These are phyloP conservation scores for Fusarium buharicum DNA, from an alignment of 2,329 filamentous ascomycete genomes.

Conservation along the genomic window DNA sequence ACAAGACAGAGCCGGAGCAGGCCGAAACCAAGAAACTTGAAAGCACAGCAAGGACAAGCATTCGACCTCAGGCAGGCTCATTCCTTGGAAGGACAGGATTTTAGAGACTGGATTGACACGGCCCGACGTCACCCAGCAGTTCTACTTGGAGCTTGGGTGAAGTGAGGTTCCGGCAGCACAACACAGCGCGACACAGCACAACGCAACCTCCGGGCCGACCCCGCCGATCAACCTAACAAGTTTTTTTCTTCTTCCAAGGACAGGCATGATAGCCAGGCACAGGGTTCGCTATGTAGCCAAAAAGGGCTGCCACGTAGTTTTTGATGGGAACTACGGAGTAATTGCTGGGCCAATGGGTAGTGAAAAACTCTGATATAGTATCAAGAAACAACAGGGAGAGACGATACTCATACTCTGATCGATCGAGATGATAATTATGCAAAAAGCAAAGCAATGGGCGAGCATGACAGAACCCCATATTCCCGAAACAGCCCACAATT, in stretches of 20 bases:
- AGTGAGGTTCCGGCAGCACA: constrained; percentile 22
- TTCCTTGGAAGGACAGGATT: background rate
- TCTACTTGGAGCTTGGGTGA: constrained; percentile 2
- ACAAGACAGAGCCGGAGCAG: constrained; percentile 21
- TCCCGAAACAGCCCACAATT: constrained; percentile 35
- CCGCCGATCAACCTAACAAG: constrained; percentile 29
- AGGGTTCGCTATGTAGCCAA: constrained; percentile 5
- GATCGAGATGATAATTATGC: constrained; percentile 22
- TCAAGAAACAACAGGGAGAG: constrained; percentile 3
- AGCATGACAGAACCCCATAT: constrained; percentile 35
- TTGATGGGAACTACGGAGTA: background rate
- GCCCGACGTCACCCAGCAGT: constrained; percentile 32
- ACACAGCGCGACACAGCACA: constrained; percentile 1
- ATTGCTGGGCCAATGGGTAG: too few relatives aligned
- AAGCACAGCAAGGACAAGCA: constrained; percentile 10
- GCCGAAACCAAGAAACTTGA: constrained; percentile 15
- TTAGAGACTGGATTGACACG: background rate
- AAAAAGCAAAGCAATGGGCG: constrained; percentile 7
- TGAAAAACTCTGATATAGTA: background rate
- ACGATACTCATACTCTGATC: constrained; percentile 5
- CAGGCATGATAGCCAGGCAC: constrained; percentile 22
- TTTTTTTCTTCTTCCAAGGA: constrained; percentile 17
- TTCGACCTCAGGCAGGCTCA: too few relatives aligned
- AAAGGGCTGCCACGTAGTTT: constrained; percentile 25
- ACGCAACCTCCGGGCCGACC: constrained; percentile 29